Evolutionary conservation across 768 basidiomycete species (phyloP).

Genomic region (Crassisporium funariophilum): DNA sequence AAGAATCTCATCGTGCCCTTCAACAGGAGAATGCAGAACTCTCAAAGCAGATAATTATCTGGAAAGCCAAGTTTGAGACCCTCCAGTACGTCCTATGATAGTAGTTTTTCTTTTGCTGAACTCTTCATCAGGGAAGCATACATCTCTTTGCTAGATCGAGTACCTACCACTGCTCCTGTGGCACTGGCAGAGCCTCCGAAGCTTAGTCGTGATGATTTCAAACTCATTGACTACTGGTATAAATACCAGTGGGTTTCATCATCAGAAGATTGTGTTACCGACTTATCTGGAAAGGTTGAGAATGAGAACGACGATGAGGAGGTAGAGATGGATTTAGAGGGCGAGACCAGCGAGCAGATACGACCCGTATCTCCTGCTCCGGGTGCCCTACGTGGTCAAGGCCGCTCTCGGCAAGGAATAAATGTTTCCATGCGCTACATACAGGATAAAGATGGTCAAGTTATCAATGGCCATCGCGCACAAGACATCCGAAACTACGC

Average conservation of each 20-base stretch:
- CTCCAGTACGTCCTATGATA: slow-evolving; percentile 3
- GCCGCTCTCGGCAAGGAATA: slow-evolving; percentile 6
- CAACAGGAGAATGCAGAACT: slow-evolving; percentile 5
- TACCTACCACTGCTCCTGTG: not conserved
- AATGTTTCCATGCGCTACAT: slow-evolving; percentile 13
- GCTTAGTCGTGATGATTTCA: slow-evolving; percentile 1
- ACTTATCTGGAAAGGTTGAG: not conserved
- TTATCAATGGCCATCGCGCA: slow-evolving; percentile 11
- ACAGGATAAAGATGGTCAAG: slow-evolving; percentile 2
- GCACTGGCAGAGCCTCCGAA: slow-evolving; percentile 1
- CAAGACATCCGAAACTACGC: slow-evolving; percentile 9
- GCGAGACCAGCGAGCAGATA: too few relatives aligned
- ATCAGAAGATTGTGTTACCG: not conserved
- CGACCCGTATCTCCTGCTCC: slow-evolving; percentile 8
- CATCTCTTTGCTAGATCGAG: slow-evolving; percentile 3
- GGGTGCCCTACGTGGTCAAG: slow-evolving; percentile 5
- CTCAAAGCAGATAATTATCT: slow-evolving; percentile 1
- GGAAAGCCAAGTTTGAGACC: slow-evolving; percentile 5
- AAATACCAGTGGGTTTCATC: slow-evolving; percentile 6
- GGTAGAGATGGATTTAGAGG: not conserved
- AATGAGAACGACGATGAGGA: slow-evolving; percentile 6
- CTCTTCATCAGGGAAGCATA: slow-evolving; percentile 4
- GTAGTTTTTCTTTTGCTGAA: not conserved
- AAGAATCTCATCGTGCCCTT: slow-evolving; percentile 3
- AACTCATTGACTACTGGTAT: slow-evolving; percentile 6